Evolutionary conservation across 2,329 filamentous ascomycete genomes (phyloP), one percentile per base, ranked within the genome.

Genomic region (Dryadomyces quercivorus): DNA sequence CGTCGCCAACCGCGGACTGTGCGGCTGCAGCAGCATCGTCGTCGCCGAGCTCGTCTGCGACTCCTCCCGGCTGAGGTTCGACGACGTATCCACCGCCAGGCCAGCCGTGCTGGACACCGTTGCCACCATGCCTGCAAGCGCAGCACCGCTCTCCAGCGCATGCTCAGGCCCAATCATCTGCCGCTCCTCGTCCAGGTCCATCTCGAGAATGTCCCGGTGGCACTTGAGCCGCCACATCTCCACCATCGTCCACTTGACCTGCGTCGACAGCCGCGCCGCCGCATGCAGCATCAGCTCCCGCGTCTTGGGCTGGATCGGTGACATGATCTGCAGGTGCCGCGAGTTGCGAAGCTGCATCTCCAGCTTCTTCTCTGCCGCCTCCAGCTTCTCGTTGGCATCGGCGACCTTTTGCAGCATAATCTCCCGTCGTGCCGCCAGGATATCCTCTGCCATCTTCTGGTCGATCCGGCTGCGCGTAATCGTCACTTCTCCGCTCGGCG

Each of bases 141-240:
- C 59, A 7, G 57, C 56, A 3, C 56, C 18, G 46, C 55, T 55
- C 42, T 61, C 62, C 57, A 45, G 58, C 57, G 46, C 63, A 61
- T 55, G 54, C 59, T 65, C 60, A 12, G 69, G 63, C 0, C 66
- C 65, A 43, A 69, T 66, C 54, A 67, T 65, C 46, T 74, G 71
- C 55, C 66, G 74, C 63, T 95, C 91, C 61, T 95, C 88, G 54
- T 92, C 86, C 9, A 97, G 72, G 65, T 98, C 93, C 68, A 90
- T 78, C 5, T 82, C 75, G 20, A 98, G 72, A 57, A 97, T 91
- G 62, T 96, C 92, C 45, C 85, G 84, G 67, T 98, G 91, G 60
- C 91, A 96, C 48, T 82, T 92, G 62, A 92, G 80, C 53, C 84
- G 86, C 89, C 91, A 96, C 20, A 96, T 93, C 60, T 95, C 89